A percentile compares a stretch with the other conserved stretches of the same genome.
phyloP scores from a whole-genome alignment of 2,329 filamentous ascomycete genomes.

The Bipolaris sorokiniana region DNA sequence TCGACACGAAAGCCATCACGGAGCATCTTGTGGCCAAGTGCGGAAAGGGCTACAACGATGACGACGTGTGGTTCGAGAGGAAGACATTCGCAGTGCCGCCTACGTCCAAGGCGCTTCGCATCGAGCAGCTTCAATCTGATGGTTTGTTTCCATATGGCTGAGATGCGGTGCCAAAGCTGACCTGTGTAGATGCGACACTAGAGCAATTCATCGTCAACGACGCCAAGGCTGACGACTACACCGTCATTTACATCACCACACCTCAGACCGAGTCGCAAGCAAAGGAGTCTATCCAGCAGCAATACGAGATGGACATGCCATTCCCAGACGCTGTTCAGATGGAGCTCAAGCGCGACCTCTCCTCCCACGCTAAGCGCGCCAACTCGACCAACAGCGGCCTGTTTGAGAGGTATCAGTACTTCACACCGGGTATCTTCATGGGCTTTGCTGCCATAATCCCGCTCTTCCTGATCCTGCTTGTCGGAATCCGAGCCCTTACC shows the following conservation, averaged over 20 bases:
- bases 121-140: conserved; percentile 23
- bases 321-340: conserved; percentile 69
- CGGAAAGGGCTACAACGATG: conserved; percentile 46
- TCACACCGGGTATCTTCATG: conserved; percentile 93
- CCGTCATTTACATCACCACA: conserved; percentile 76
- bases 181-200: conserved; percentile 28
- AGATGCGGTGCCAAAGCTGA: conserved; percentile 6
- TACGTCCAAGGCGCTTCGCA: conserved; percentile 20
- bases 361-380: conserved; percentile 36
- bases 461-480: conserved; percentile 76
- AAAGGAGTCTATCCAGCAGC: conserved; percentile 31
- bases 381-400: conserved; percentile 52
- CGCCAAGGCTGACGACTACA: conserved; percentile 64
- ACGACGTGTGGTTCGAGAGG: conserved; percentile 13
- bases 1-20: conserved; percentile 54
- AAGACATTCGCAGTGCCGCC: conserved; percentile 24
- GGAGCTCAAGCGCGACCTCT: conserved; percentile 73
- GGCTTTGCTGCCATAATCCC: conserved; percentile 73
- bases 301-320: conserved; percentile 69
- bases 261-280: conserved; percentile 51
- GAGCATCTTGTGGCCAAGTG: conserved; percentile 56
- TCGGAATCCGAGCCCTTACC: conserved; percentile 75
- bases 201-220: conserved; percentile 44
- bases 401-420: conserved; percentile 94
- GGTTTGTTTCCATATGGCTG: conserved; percentile 20